Conservation (phyloP, 176 grass and related monocot species). For the Aegilops sharonensis region DNA sequence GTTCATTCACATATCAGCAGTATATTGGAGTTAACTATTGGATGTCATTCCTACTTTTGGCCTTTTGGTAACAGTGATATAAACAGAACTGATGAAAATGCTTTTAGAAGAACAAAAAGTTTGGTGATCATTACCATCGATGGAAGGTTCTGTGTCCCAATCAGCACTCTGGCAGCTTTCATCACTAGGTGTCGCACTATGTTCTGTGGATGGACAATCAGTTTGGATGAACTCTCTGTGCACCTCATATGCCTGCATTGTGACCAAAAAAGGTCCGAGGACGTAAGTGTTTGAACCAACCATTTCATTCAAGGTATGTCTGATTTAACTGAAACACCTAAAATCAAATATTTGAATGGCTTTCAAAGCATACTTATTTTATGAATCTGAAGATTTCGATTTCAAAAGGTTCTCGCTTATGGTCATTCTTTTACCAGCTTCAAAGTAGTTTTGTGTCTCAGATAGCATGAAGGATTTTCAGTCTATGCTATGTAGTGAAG, state of each 20-base stretch:
- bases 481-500: background rate
- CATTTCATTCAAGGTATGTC: background rate
- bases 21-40: background rate
- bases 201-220: constrained; percentile 40
- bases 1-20: background rate
- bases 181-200: constrained; percentile 33
- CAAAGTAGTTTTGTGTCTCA: background rate
- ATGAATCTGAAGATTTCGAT: constrained; percentile 9
- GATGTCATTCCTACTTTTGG: background rate
- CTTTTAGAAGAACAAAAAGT: background rate
- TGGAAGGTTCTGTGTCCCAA: constrained; percentile 36
- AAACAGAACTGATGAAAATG: background rate
- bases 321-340: background rate
- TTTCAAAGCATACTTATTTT: background rate
- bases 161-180: constrained; percentile 32
- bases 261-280: background rate
- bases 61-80: background rate
- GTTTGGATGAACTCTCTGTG: constrained; percentile 34
- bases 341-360: background rate
- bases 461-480: background rate
- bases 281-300: background rate
- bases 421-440: background rate
- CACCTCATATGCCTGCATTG: constrained; percentile 43
- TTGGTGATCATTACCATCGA: constrained; percentile 29
- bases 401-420: background rate